phyloP scores from a whole-genome alignment of 2,329 filamentous ascomycete species.

The Aspergillus brasiliensis region DNA sequence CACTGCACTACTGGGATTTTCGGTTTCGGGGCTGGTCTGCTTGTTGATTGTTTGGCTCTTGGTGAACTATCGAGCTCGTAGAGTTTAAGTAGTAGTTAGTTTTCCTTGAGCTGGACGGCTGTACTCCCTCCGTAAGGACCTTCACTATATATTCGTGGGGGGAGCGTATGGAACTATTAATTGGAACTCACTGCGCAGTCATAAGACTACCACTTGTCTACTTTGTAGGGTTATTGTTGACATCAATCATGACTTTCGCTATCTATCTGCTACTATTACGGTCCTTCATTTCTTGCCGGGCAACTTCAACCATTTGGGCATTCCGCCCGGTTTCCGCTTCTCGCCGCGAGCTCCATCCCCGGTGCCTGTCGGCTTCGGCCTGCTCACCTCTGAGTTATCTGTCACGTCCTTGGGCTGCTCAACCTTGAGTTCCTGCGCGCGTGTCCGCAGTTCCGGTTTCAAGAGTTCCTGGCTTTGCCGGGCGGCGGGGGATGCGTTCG shows the following conservation, averaged over 20 bases:
- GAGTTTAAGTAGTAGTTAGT: too few relatives aligned
- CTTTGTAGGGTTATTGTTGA: not conserved
- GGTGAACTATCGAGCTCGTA: too few relatives aligned
- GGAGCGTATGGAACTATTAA: too few relatives aligned
- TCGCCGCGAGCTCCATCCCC: constrained; percentile 23
- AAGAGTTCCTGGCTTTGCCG: constrained; percentile 60
- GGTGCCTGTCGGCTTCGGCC: constrained; percentile 41
- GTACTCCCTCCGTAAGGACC: too few relatives aligned
- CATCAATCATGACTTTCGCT: not conserved
- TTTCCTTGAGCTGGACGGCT: too few relatives aligned
- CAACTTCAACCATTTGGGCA: constrained; percentile 74
- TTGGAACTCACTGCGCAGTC: too few relatives aligned
- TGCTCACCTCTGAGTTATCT: constrained; percentile 50
- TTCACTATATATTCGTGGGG: too few relatives aligned
- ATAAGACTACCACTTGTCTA: too few relatives aligned
- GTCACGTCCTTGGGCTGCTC: constrained; percentile 49
- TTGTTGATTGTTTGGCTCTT: not conserved
- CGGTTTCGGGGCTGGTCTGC: not conserved
- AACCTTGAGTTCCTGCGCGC: constrained; percentile 66
- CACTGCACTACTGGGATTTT: constrained; percentile 14
- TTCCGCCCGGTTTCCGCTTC: constrained; percentile 40
- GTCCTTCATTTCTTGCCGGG: constrained; percentile 67
- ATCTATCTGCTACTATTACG: not conserved
- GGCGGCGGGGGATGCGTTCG: constrained; percentile 59
- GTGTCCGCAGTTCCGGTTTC: constrained; percentile 60